A percentile compares a stretch with the other conserved stretches of the same genome.
These are phyloP conservation scores for Fusarium azukiicola DNA, from an alignment of 2,329 filamentous ascomycete species.

Conservation along the genomic window DNA sequence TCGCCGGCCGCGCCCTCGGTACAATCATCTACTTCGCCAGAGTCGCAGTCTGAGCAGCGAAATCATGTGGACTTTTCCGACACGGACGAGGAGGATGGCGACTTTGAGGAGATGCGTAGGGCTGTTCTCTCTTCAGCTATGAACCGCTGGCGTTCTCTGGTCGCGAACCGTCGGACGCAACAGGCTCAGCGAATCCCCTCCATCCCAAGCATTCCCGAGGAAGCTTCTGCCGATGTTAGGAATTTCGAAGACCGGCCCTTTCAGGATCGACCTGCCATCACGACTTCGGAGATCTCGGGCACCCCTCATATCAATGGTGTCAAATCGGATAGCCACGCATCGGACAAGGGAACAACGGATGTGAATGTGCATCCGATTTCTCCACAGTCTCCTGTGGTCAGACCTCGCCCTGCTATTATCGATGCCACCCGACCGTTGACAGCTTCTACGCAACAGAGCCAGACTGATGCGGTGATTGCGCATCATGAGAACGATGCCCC, in stretches of 20 bases:
- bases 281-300: constrained; percentile 13
- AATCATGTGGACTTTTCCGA: constrained; percentile 29
- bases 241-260: constrained; percentile 39
- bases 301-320: constrained; percentile 35
- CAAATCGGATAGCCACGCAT: constrained; percentile 22
- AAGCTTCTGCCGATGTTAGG: constrained; percentile 37
- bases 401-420: constrained; percentile 30
- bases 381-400: constrained; percentile 37
- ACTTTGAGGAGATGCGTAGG: constrained; percentile 43
- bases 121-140: constrained; percentile 49
- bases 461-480: constrained; percentile 16
- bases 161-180: constrained; percentile 40
- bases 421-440: constrained; percentile 34
- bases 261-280: constrained; percentile 29
- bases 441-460: constrained; percentile 27
- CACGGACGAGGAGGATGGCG: constrained; percentile 40
- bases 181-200: constrained; percentile 36
- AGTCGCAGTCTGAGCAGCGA: constrained; percentile 21
- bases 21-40: constrained; percentile 23
- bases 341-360: constrained; percentile 30
- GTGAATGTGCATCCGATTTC: constrained; percentile 18
- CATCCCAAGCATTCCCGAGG: constrained; percentile 39
- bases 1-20: constrained; percentile 11
- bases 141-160: constrained; percentile 51
- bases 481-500: constrained; percentile 21